phyloP scores from a whole-genome alignment of 1,284 basidiomycete species.

The Pholiota adiposa region DNA sequence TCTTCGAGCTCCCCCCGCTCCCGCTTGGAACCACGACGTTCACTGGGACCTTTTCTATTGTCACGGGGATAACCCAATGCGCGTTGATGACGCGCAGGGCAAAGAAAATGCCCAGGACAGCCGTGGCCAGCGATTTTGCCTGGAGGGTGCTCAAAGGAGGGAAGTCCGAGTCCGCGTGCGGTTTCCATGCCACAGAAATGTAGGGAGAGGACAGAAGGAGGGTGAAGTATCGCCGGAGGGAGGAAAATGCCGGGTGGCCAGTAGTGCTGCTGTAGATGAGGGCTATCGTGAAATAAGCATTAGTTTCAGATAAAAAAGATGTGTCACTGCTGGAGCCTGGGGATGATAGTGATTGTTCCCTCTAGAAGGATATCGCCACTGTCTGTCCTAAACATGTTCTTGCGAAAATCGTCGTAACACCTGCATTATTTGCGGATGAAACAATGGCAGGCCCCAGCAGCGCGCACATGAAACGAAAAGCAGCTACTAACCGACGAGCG shows the following conservation, averaged over 20 bases:
- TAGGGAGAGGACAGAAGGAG: slow-evolving; percentile 10
- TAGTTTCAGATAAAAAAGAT: background rate
- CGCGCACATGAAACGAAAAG: too few relatives aligned
- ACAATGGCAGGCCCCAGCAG: too few relatives aligned
- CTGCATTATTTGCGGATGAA: too few relatives aligned
- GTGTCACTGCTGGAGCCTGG: too few relatives aligned
- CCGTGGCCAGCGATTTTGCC: slow-evolving; percentile 34
- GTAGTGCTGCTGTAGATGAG: slow-evolving; percentile 34
- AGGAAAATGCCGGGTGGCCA: slow-evolving; percentile 23
- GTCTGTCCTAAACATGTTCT: too few relatives aligned
- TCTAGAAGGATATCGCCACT: too few relatives aligned
- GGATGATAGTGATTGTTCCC: too few relatives aligned
- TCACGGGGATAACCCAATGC: slow-evolving; percentile 28
- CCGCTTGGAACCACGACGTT: background rate
- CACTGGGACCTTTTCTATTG: background rate
- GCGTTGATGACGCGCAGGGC: slow-evolving; percentile 31
- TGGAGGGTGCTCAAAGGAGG: slow-evolving; percentile 26
- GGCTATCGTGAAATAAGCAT: slow-evolving; percentile 22
- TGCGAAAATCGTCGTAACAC: too few relatives aligned
- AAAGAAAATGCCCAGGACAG: slow-evolving; percentile 35
- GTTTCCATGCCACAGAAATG: slow-evolving; percentile 17
- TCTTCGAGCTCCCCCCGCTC: slow-evolving; percentile 5
- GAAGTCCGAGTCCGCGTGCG: slow-evolving; percentile 23
- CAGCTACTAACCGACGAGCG: slow-evolving; percentile 40
- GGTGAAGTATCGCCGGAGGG: slow-evolving; percentile 6